Conservation (phyloP, 2,329 filamentous ascomycete species). For the Botrytis hyacinthi region DNA sequence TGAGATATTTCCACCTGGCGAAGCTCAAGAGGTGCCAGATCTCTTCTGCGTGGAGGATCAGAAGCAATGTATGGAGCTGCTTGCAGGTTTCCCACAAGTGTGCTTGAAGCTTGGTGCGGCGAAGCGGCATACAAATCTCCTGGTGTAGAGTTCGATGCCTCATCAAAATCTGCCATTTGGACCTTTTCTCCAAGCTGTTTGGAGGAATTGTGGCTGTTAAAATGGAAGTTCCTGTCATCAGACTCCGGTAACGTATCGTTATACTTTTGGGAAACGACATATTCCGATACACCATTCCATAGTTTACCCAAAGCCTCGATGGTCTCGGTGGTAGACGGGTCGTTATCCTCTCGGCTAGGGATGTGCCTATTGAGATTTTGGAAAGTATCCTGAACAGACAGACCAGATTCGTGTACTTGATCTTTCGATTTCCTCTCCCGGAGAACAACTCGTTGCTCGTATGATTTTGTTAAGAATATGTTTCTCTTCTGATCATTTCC, state of each 20-base stretch:
- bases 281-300: neutral
- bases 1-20: neutral
- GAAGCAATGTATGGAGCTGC: too few relatives aligned
- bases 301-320: neutral
- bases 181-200: neutral
- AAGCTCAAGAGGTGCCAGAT: neutral
- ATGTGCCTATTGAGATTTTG: neutral
- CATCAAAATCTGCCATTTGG: neutral
- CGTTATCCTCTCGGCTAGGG: neutral
- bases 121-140: neutral
- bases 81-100: neutral
- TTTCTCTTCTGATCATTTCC: neutral
- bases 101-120: too few relatives aligned
- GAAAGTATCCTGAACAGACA: neutral
- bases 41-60: neutral
- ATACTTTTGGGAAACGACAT: neutral
- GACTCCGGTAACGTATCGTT: neutral
- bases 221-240: neutral
- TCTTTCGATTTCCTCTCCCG: neutral
- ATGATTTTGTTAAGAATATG: neutral
- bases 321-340: neutral
- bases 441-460: neutral
- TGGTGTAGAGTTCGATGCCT: neutral
- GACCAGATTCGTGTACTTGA: neutral
- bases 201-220: neutral